Percentiles rank a stretch among this genome's conserved stretches.
phyloP scores from a whole-genome alignment of 106 monocot species.

The Triglochin maritima region DNA sequence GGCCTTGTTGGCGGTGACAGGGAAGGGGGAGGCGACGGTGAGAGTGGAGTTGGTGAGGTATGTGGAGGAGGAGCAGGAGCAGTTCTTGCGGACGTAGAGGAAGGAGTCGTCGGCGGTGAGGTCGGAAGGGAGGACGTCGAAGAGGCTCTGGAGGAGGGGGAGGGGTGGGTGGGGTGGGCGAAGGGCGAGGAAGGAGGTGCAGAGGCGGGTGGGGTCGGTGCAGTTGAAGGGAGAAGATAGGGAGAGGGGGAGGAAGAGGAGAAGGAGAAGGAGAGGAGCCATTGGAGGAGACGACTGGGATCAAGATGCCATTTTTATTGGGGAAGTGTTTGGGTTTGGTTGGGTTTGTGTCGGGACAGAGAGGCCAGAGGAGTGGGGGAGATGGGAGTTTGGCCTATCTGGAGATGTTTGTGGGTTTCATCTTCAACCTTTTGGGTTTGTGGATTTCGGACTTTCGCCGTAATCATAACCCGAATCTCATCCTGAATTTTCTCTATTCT shows the following conservation, averaged over 20 bases:
- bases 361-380: no score
- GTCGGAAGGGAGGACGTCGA: constrained; percentile 54
- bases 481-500: no score
- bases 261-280: not conserved
- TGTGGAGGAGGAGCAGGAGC: constrained; percentile 49
- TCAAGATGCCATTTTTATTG: not conserved
- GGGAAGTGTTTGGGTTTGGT: not conserved
- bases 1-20: constrained; percentile 1
- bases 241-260: constrained; percentile 11
- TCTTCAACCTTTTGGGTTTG: no score
- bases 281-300: not conserved
- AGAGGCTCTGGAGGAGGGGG: constrained; percentile 58
- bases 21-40: constrained; percentile 24
- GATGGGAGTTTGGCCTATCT: no score
- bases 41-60: constrained; percentile 89
- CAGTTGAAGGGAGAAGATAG: constrained; percentile 52
- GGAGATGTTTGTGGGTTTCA: no score
- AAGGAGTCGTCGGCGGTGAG: constrained; percentile 51
- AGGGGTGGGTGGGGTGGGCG: constrained; percentile 18
- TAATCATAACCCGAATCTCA: no score
- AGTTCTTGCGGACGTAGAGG: constrained; percentile 89
- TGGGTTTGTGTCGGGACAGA: no score
- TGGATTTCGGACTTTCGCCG: no score
- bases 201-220: constrained; percentile 70
- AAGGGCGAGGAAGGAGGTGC: constrained; percentile 87